phyloP scores from a whole-genome alignment of 768 basidiomycete species.

The Amanita pseudoporphyria region DNA sequence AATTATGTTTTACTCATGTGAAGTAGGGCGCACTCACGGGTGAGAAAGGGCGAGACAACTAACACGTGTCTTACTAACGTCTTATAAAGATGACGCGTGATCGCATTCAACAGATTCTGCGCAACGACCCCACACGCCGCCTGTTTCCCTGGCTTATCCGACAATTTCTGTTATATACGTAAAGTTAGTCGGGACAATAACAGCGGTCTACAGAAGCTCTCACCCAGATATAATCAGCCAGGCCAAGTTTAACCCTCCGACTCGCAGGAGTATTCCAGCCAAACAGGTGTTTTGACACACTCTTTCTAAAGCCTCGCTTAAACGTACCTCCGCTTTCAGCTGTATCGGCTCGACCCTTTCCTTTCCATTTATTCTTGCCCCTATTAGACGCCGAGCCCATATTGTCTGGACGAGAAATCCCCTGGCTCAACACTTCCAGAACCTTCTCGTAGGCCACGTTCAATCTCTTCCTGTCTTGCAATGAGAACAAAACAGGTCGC shows the following conservation, averaged over 20 bases:
- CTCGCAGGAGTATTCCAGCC: conserved; percentile 47
- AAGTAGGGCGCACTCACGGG: conserved; percentile 25
- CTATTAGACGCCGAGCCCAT: neutral
- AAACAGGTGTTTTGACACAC: conserved; percentile 48
- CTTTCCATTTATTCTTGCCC: neutral
- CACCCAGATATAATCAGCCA: conserved; percentile 44
- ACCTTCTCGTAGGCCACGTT: conserved; percentile 9
- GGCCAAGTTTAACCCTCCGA: conserved; percentile 45
- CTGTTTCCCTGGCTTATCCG: conserved; percentile 30
- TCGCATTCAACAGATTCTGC: conserved; percentile 34
- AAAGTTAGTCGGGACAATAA: too few relatives aligned
- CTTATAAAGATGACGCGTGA: conserved; percentile 45
- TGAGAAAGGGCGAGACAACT: conserved; percentile 33
- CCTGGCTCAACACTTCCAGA: neutral
- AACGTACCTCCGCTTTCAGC: conserved; percentile 17
- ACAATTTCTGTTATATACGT: conserved; percentile 32
- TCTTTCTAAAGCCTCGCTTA: conserved; percentile 37
- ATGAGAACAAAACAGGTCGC: conserved; percentile 39
- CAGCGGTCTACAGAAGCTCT: conserved; percentile 5
- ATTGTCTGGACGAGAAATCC: neutral
- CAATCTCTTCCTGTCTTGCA: conserved; percentile 23
- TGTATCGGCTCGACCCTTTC: neutral
- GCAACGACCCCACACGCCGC: conserved; percentile 43
- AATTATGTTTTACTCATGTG: too few relatives aligned
- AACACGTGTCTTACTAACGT: conserved; percentile 48